Evolutionary conservation across 768 basidiomycete species (phyloP).

Genomic region (Auriscalpium vulgare): DNA sequence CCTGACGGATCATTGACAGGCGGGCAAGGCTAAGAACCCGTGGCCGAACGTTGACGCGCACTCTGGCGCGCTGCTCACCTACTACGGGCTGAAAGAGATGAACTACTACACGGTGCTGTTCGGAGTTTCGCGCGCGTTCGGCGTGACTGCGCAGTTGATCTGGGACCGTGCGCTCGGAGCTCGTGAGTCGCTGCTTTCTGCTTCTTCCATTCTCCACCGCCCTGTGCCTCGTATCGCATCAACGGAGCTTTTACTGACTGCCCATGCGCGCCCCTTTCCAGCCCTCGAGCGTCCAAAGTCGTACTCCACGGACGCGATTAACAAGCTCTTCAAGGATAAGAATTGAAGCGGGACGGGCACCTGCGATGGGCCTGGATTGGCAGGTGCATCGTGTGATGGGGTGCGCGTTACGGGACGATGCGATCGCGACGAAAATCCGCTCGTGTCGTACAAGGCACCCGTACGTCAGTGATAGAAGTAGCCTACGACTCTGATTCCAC

Average conservation of each 20-base stretch:
- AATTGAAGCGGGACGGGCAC: slow-evolving; percentile 13
- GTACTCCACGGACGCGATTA: slow-evolving; percentile 73
- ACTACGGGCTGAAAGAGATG: slow-evolving; percentile 87
- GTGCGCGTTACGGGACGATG: neutral
- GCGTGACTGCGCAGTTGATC: slow-evolving; percentile 82
- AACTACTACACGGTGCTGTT: slow-evolving; percentile 97
- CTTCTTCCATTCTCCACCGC: neutral
- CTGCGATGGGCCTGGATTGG: neutral
- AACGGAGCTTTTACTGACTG: neutral
- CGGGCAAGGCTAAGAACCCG: slow-evolving; percentile 89
- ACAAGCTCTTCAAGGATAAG: slow-evolving; percentile 68
- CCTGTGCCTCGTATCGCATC: neutral
- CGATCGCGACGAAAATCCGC: too few species aligned
- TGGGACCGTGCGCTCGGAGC: slow-evolving; percentile 93
- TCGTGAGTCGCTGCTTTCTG: slow-evolving; percentile 42
- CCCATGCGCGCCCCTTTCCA: slow-evolving; percentile 17
- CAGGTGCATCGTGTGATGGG: neutral
- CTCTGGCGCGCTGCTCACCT: slow-evolving; percentile 80
- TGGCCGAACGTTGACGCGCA: slow-evolving; percentile 98
- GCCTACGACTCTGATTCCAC: neutral
- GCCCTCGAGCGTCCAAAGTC: slow-evolving; percentile 90
- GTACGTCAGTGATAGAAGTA: neutral
- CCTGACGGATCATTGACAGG: slow-evolving; percentile 31
- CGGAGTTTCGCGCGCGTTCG: slow-evolving; percentile 92
- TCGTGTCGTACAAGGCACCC: too few species aligned